These are phyloP conservation scores for Neurospora intermedia DNA, from an alignment of 495 filamentous ascomycete species.

Conservation along the genomic window DNA sequence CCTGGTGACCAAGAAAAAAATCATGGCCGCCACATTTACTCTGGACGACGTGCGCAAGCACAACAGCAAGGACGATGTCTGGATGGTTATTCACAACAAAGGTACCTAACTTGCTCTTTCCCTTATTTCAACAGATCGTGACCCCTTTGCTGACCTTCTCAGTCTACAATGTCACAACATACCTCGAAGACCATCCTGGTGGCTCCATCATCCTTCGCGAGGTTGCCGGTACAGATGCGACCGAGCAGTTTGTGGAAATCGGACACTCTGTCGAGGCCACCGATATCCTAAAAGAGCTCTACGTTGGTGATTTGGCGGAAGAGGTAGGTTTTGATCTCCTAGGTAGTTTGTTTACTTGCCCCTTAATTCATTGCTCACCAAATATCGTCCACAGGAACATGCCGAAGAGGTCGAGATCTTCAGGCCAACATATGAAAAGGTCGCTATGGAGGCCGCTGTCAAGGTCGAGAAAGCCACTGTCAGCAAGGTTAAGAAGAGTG, in stretches of 20 bases:
- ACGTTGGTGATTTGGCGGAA: conserved; percentile 16
- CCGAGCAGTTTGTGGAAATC: conserved; percentile 45
- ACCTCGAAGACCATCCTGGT: conserved; percentile 50
- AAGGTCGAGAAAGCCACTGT: not conserved
- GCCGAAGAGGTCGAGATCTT: conserved; percentile 8
- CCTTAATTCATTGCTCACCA: not conserved
- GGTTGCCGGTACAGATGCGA: conserved; percentile 47
- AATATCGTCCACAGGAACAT: not conserved
- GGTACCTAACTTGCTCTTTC: conserved; percentile 19
- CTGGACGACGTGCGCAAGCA: conserved; percentile 42
- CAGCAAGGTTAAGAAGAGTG: conserved; percentile 19
- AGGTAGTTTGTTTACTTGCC: not conserved
- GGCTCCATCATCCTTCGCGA: conserved; percentile 44
- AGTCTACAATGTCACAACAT: conserved; percentile 52
- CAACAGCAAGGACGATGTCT: conserved; percentile 43
- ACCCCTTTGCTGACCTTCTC: not conserved
- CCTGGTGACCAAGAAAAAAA: not conserved
- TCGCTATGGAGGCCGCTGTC: conserved; percentile 12
- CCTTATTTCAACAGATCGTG: too few relatives aligned
- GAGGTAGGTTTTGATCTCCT: not conserved
- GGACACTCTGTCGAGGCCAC: conserved; percentile 47
- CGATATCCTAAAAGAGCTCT: conserved; percentile 18
- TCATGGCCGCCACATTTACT: conserved; percentile 20
- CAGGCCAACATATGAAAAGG: conserved; percentile 2
- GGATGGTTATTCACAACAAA: conserved; percentile 49